Conservation (phyloP, 768 basidiomycete genomes). For the Phallus indusiatus region DNA sequence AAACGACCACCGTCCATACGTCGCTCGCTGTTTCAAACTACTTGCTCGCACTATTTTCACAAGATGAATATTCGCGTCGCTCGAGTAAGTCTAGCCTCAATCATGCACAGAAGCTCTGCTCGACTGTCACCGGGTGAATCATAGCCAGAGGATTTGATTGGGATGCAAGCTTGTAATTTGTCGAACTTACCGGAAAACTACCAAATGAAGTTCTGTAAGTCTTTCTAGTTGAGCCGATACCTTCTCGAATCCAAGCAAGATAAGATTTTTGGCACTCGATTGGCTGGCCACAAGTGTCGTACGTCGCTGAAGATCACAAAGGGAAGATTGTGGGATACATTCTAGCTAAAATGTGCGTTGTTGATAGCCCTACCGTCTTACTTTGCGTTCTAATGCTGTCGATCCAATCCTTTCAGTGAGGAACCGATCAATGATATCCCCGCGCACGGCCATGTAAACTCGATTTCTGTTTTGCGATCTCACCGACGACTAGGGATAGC, state of each 20-base stretch:
- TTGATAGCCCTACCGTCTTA: background rate
- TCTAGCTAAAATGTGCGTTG: slow-evolving; percentile 84
- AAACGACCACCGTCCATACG: too few relatives aligned
- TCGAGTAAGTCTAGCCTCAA: slow-evolving; percentile 18
- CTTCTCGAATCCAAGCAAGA: background rate
- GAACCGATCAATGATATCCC: slow-evolving; percentile 50
- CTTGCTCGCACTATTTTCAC: too few relatives aligned
- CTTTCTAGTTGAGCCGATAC: background rate
- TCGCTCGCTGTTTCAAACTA: too few relatives aligned
- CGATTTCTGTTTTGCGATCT: slow-evolving; percentile 86
- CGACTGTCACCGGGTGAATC: background rate
- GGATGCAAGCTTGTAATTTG: slow-evolving; percentile 91
- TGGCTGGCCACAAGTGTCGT: slow-evolving; percentile 91
- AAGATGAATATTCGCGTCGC: slow-evolving; percentile 40
- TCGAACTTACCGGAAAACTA: slow-evolving; percentile 93
- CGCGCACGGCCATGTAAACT: slow-evolving; percentile 86
- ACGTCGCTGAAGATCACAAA: slow-evolving; percentile 83
- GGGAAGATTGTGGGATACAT: slow-evolving; percentile 92
- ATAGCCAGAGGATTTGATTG: slow-evolving; percentile 78
- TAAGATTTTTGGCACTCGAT: slow-evolving; percentile 70
- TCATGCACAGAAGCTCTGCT: background rate
- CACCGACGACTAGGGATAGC: slow-evolving; percentile 89
- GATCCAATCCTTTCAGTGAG: slow-evolving; percentile 38
- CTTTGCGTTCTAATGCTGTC: background rate
- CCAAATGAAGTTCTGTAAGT: slow-evolving; percentile 67